phyloP scores from a whole-genome alignment of 805 yeast species.

The Clavispora phyllophila region DNA sequence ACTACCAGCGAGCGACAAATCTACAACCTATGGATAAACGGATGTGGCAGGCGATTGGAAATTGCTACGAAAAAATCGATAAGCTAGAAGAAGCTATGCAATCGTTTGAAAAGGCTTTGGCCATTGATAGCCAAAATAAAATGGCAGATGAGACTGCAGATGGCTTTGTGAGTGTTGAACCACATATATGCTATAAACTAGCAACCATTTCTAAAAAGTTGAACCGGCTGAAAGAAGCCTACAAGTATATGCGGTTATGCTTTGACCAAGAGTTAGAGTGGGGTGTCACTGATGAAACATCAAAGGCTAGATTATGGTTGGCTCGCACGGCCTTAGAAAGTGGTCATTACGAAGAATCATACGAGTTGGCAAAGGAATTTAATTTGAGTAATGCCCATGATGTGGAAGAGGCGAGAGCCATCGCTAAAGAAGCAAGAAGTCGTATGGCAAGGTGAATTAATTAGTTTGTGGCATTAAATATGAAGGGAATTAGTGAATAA shows the following conservation, averaged over 20 bases:
- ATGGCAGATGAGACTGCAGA: slow-evolving; percentile 14
- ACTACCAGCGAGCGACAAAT: slow-evolving; percentile 86
- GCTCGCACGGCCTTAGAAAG: slow-evolving; percentile 60
- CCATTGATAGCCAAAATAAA: slow-evolving; percentile 38
- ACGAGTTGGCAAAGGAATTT: slow-evolving; percentile 66
- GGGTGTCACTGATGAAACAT: slow-evolving; percentile 66
- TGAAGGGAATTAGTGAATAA: slow-evolving; percentile 1
- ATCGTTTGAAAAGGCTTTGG: slow-evolving; percentile 73
- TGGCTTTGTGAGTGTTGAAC: slow-evolving; percentile 40
- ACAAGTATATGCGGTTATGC: slow-evolving; percentile 61
- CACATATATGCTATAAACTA: slow-evolving; percentile 55
- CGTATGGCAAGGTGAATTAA: slow-evolving; percentile 30
- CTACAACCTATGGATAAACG: slow-evolving; percentile 84
- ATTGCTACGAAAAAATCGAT: slow-evolving; percentile 77
- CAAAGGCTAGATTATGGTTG: slow-evolving; percentile 82
- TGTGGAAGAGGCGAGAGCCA: slow-evolving; percentile 82
- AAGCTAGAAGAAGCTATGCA: slow-evolving; percentile 70
- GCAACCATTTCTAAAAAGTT: slow-evolving; percentile 62
- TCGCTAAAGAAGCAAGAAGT: slow-evolving; percentile 72
- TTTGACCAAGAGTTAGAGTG: slow-evolving; percentile 59
- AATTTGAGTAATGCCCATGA: slow-evolving; percentile 71
- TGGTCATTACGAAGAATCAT: slow-evolving; percentile 62
- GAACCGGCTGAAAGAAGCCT: slow-evolving; percentile 50
- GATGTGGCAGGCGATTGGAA: slow-evolving; percentile 95
- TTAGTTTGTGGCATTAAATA: neutral